A percentile compares a stretch with the other conserved stretches of the same genome.
Evolutionary conservation across 768 basidiomycete genomes (phyloP).

Genomic region (Russula compacta): DNA sequence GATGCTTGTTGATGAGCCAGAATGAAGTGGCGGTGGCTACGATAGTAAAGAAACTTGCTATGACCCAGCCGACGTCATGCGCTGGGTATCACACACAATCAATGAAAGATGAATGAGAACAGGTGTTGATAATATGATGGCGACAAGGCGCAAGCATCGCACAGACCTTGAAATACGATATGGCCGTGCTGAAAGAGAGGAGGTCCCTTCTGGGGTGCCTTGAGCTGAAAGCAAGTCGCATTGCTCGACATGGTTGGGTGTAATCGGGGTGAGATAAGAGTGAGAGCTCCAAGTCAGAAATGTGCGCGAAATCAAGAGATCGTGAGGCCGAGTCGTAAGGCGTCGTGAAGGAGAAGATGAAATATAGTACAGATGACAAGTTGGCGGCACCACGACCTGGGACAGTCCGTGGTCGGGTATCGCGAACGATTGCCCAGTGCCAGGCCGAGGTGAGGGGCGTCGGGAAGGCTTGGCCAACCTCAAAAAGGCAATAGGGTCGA

Average conservation of each 20-base stretch:
- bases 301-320: slow-evolving; percentile 1
- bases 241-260: slow-evolving; percentile 12
- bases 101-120: not conserved
- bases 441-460: not conserved
- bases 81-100: slow-evolving; percentile 27
- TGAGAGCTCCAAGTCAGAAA: not conserved
- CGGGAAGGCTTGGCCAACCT: not conserved
- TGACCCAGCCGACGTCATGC: slow-evolving; percentile 66
- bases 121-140: not conserved
- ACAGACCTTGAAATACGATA: slow-evolving; percentile 50
- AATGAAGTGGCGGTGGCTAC: slow-evolving; percentile 48
- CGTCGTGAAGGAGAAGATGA: not conserved
- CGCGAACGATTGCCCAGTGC: not conserved
- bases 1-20: slow-evolving; percentile 69
- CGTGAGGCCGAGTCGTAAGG: not conserved
- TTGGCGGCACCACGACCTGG: not conserved
- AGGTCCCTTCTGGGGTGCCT: slow-evolving; percentile 38
- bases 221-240: slow-evolving; percentile 31
- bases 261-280: not conserved
- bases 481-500: not conserved
- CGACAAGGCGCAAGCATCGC: not conserved
- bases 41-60: slow-evolving; percentile 50
- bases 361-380: not conserved
- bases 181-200: slow-evolving; percentile 55
- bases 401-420: not conserved